A percentile compares a stretch with the other conserved stretches of the same genome.
phyloP scores from a whole-genome alignment of 352 stramenopile genomes.

The Phytophthora kernoviae region DNA sequence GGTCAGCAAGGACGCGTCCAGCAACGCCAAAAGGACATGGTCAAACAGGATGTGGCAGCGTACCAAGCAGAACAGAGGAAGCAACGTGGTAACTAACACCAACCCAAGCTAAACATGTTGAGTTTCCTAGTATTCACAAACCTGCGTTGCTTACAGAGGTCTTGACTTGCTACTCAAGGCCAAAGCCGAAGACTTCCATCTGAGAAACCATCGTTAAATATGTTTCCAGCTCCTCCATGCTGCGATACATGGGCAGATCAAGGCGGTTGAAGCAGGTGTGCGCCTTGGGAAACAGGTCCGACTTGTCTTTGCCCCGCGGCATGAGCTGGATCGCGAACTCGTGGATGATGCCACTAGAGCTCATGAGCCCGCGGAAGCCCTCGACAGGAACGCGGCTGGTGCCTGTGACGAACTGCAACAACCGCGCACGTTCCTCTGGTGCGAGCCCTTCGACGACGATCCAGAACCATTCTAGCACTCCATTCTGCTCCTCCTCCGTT shows the following conservation, averaged over 20 bases:
- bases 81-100: constrained; percentile 9
- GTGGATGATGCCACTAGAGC: constrained; percentile 80
- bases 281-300: constrained; percentile 66
- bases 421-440: constrained; percentile 67
- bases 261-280: constrained; percentile 89
- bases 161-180: constrained; percentile 35
- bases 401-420: constrained; percentile 81
- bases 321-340: constrained; percentile 85
- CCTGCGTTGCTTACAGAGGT: not conserved
- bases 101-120: not conserved
- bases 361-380: constrained; percentile 81
- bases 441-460: constrained; percentile 56
- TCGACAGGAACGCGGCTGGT: constrained; percentile 83
- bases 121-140: constrained; percentile 15
- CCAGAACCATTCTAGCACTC: constrained; percentile 80
- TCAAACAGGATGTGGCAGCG: constrained; percentile 50
- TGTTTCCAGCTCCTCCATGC: constrained; percentile 72
- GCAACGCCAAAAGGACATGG: constrained; percentile 52
- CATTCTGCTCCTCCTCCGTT: constrained; percentile 45
- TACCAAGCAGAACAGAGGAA: constrained; percentile 42
- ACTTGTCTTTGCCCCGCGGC: constrained; percentile 39
- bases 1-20: constrained; percentile 53
- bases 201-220: constrained; percentile 80
- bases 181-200: constrained; percentile 61
- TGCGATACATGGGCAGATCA: constrained; percentile 72